These are phyloP conservation scores for Geranium brycei DNA, from an alignment of 345 rosid species.

Conservation along the genomic window DNA sequence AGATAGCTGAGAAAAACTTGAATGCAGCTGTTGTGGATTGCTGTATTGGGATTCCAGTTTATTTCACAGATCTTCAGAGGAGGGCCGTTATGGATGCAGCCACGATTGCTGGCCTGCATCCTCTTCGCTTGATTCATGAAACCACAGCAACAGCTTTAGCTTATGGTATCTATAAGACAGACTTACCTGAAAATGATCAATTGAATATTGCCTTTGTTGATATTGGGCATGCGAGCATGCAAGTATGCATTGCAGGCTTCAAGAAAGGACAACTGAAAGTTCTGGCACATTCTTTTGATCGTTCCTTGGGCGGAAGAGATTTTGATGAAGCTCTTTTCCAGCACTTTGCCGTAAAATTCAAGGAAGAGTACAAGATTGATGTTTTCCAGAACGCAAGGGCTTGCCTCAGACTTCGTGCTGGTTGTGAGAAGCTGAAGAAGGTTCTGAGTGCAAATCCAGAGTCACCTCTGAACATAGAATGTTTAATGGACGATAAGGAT, in stretches of 20 bases:
- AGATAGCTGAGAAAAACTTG: slow-evolving; percentile 75
- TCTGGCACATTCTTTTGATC: slow-evolving; percentile 69
- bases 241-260: slow-evolving; percentile 91
- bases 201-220: slow-evolving; percentile 87
- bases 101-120: slow-evolving; percentile 81
- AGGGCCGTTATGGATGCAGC: slow-evolving; percentile 95
- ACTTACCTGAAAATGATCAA: slow-evolving; percentile 71
- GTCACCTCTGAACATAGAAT: slow-evolving; percentile 83
- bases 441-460: slow-evolving; percentile 88
- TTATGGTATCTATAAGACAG: slow-evolving; percentile 94
- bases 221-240: slow-evolving; percentile 86
- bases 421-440: slow-evolving; percentile 87
- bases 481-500: slow-evolving; percentile 96
- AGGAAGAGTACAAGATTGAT: slow-evolving; percentile 84
- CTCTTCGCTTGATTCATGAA: slow-evolving; percentile 75
- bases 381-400: slow-evolving; percentile 82
- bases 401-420: slow-evolving; percentile 66
- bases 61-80: slow-evolving; percentile 83
- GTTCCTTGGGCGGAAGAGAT: slow-evolving; percentile 82
- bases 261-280: slow-evolving; percentile 76
- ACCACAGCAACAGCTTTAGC: slow-evolving; percentile 94
- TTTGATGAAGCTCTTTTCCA: slow-evolving; percentile 77
- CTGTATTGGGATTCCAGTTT: slow-evolving; percentile 87
- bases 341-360: slow-evolving; percentile 67
- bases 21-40: slow-evolving; percentile 87